Conservation (phyloP, 331 rosid species). For the Erythrophleum ivorense region DNA sequence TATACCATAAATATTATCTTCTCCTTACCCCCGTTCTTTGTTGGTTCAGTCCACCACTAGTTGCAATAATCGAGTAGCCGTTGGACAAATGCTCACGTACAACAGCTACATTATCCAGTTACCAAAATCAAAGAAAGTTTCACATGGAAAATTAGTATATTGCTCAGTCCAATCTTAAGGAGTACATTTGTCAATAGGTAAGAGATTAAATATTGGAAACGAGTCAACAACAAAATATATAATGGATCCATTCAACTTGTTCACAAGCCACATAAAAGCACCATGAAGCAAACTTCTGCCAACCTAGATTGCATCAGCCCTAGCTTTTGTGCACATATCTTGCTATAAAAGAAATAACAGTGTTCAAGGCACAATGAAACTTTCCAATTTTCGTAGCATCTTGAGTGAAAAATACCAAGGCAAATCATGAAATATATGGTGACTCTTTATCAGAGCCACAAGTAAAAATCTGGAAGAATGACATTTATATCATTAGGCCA, state of each 20-base stretch:
- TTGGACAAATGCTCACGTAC: conserved; percentile 66
- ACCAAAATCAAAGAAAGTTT: conserved; percentile 17
- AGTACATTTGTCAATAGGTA: background rate
- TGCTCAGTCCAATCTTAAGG: conserved; percentile 4
- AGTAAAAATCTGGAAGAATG: conserved; percentile 1
- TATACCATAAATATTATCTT: conserved; percentile 6
- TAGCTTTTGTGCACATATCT: background rate
- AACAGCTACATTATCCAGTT: conserved; percentile 60
- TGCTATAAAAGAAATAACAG: background rate
- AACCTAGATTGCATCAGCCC: conserved; percentile 5
- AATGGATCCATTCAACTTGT: conserved; percentile 4
- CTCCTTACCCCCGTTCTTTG: conserved; percentile 98
- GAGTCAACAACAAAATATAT: conserved; percentile 18
- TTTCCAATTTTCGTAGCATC: background rate
- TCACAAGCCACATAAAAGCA: background rate
- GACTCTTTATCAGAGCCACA: conserved; percentile 6
- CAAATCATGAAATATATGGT: background rate
- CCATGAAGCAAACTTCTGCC: conserved; percentile 10
- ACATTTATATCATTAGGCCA: background rate
- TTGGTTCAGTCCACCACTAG: conserved; percentile 97
- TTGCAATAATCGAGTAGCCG: conserved; percentile 93
- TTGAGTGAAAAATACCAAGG: background rate
- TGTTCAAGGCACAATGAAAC: background rate
- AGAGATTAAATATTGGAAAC: background rate
- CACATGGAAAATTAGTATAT: conserved; percentile 26